Evolutionary conservation across 2,329 filamentous ascomycete genomes (phyloP).

Genomic region (Lecanicillium sp.): DNA sequence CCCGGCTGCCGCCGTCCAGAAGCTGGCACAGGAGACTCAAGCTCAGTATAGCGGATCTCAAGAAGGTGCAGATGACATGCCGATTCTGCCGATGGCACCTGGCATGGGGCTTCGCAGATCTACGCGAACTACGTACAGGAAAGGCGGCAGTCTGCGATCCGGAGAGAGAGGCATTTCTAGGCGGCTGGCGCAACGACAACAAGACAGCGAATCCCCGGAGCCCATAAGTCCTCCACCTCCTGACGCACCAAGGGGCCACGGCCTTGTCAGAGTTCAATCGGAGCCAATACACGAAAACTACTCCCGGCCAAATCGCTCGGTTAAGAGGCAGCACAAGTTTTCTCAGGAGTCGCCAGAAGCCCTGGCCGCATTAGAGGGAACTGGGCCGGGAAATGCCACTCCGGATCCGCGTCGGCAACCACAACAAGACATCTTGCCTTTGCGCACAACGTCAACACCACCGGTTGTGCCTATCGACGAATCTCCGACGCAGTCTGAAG

Average conservation of each 20-base stretch:
- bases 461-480: conserved; percentile 48
- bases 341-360: conserved; percentile 33
- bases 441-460: conserved; percentile 24
- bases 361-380: conserved; percentile 38
- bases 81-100: conserved; percentile 71
- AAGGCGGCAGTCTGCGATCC: conserved; percentile 72
- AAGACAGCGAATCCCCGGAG: conserved; percentile 44
- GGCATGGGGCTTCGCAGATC: conserved; percentile 80
- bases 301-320: conserved; percentile 46
- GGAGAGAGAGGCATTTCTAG: conserved; percentile 71
- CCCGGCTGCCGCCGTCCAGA: conserved; percentile 61
- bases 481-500: conserved; percentile 43
- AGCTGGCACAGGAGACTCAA: conserved; percentile 52
- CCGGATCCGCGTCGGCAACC: conserved; percentile 14
- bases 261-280: conserved; percentile 57
- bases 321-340: conserved; percentile 40
- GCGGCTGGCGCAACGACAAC: conserved; percentile 53
- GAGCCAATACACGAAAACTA: conserved; percentile 59
- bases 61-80: conserved; percentile 59
- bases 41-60: conserved; percentile 33
- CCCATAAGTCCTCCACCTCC: conserved; percentile 23
- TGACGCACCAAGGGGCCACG: conserved; percentile 40
- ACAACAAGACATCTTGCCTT: conserved; percentile 23
- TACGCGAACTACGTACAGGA: conserved; percentile 84
- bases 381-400: conserved; percentile 21